A percentile compares a stretch with the other conserved stretches of the same genome.
Conservation (phyloP, 2,329 filamentous ascomycete genomes). For the Ascochyta koolunga region DNA sequence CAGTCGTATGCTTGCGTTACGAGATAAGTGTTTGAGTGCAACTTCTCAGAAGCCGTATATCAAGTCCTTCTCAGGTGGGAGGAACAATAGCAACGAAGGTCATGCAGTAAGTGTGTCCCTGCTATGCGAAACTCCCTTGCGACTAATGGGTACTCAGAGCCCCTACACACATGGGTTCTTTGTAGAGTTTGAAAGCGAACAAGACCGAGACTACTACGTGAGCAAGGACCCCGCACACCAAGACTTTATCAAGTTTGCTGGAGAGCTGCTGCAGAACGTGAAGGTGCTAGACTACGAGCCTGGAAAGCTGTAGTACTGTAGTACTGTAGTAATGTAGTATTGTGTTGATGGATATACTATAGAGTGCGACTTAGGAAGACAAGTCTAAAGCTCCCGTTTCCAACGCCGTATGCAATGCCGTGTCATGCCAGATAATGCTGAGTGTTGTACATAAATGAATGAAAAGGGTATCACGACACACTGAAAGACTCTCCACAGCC, state of each 20-base stretch:
- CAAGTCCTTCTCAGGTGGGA: slow-evolving; percentile 62
- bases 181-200: slow-evolving; percentile 66
- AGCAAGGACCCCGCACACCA: slow-evolving; percentile 68
- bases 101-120: slow-evolving; percentile 57
- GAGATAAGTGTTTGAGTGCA: slow-evolving; percentile 65
- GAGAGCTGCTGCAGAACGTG: slow-evolving; percentile 58
- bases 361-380: slow-evolving; percentile 4
- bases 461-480: slow-evolving; percentile 47
- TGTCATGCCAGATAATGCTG: slow-evolving; percentile 39
- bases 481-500: slow-evolving; percentile 96
- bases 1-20: slow-evolving; percentile 62
- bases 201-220: slow-evolving; percentile 73
- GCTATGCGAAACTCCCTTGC: background rate
- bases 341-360: slow-evolving; percentile 5
- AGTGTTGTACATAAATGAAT: slow-evolving; percentile 21
- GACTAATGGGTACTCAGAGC: slow-evolving; percentile 45
- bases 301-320: slow-evolving; percentile 40
- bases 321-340: no score
- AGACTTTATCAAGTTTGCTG: slow-evolving; percentile 62
- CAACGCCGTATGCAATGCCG: slow-evolving; percentile 26
- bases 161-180: slow-evolving; percentile 74
- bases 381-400: background rate
- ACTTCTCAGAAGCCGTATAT: slow-evolving; percentile 66
- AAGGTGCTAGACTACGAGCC: slow-evolving; percentile 66
- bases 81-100: slow-evolving; percentile 67